Evolutionary conservation across 2,329 filamentous ascomycete species (phyloP), one percentile per base, ranked within the genome.

Genomic region (Calonectria ilicicola): DNA sequence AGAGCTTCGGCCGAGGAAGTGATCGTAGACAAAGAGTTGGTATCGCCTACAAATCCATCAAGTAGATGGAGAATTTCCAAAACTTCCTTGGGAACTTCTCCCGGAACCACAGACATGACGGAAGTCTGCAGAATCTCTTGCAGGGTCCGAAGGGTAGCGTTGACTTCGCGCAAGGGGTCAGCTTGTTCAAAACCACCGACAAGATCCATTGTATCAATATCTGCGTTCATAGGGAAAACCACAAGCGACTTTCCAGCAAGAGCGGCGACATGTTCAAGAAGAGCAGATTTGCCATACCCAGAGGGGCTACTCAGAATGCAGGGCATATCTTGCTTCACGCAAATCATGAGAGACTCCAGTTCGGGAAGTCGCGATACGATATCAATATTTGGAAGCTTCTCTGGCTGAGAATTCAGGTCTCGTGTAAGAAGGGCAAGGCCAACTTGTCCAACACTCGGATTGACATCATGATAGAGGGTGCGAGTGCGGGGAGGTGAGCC

Each of bases 101-200:
- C 81, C 0, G 90, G 89, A 21, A 91, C 80, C 9, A 86, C 81
- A 1, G 82, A 84, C 73, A 91, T 83, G 38, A 89, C 83, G 21
- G 86, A 87, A 4, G 81, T 80, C 67, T 91, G 89, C 21, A 93
- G 80, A 68, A 89, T 89, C 7, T 85, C 80, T 15, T 86, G 85
- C 15, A 94, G 80, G 38, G 79, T 78, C 60, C 89, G 86, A 32
- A 91, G 81, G 15, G 83, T 80, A n/a, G 87, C 86, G 67, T 93
- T 92, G 5, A 94, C 87, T 73, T 94, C 91, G 68, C 96, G 90
- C 65, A 93, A 88, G 26, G 94, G 92, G 81, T 99, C 97, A 21
- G 95, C 92, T 84, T 99, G 97, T 82, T 99, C 97, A 81, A 98
- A 99, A 0, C 97, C 97, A 80, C 97, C 97, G 69, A 99, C 95